Conservation (phyloP, 2,329 filamentous ascomycete species). For the Aspergillus pseudoglaucus region DNA sequence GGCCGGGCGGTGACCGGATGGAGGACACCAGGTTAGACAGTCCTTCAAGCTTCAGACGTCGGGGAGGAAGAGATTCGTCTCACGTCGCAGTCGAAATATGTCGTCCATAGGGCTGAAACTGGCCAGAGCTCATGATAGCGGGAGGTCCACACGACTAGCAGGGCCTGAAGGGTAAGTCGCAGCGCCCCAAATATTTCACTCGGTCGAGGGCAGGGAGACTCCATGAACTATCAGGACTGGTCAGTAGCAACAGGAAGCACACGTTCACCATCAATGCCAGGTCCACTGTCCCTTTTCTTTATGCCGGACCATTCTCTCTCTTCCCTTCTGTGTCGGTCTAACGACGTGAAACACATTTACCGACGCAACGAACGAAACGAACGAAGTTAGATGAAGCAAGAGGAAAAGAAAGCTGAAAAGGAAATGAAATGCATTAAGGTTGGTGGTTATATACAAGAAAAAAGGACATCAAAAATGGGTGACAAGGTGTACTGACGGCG, state of each 20-base stretch:
- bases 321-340: too few relatives aligned
- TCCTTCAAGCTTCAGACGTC: not conserved
- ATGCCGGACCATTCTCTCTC: too few relatives aligned
- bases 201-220: not conserved
- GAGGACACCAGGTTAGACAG: not conserved
- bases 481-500: not conserved
- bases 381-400: not conserved
- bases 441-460: not conserved
- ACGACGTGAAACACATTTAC: not conserved
- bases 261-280: too few relatives aligned
- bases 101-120: not conserved
- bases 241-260: not conserved
- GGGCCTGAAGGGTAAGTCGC: not conserved
- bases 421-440: not conserved
- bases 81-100: not conserved
- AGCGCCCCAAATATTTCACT: not conserved
- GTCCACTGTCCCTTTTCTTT: too few relatives aligned
- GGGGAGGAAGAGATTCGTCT: not conserved
- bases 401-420: not conserved
- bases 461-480: not conserved
- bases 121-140: not conserved
- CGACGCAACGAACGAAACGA: not conserved
- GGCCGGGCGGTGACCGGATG: not conserved
- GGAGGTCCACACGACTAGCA: not conserved
- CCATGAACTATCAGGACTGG: not conserved